These are phyloP conservation scores for Clavispora santaluciae DNA, from an alignment of 805 yeast species.

Conservation along the genomic window DNA sequence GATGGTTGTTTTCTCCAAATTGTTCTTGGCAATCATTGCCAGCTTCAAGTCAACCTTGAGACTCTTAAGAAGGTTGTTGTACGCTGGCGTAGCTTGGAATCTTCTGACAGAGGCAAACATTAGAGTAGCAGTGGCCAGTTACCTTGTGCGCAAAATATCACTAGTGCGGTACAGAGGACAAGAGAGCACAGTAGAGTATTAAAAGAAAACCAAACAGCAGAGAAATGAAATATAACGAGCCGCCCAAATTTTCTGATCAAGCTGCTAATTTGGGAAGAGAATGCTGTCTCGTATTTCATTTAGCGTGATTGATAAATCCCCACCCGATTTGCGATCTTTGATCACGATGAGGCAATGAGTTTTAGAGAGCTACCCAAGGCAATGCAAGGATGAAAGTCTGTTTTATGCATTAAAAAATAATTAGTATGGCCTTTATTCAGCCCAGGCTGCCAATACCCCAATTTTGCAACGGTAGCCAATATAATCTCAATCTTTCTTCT, in stretches of 20 bases:
- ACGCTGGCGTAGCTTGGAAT: slow-evolving; percentile 31
- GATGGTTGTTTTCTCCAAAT: slow-evolving; percentile 36
- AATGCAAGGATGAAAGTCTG: too few relatives aligned
- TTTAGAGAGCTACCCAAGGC: too few relatives aligned
- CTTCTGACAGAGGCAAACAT: slow-evolving; percentile 21
- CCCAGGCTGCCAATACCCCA: neutral
- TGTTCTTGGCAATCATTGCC: slow-evolving; percentile 22
- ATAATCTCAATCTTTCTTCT: slow-evolving; percentile 13
- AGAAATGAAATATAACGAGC: too few relatives aligned
- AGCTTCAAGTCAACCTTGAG: slow-evolving; percentile 20
- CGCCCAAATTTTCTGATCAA: too few relatives aligned
- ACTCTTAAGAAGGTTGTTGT: slow-evolving; percentile 19
- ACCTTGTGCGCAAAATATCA: neutral
- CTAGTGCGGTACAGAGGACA: neutral
- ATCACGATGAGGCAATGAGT: too few relatives aligned
- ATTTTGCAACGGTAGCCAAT: too few relatives aligned
- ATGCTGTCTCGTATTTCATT: too few relatives aligned
- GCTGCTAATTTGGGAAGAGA: too few relatives aligned
- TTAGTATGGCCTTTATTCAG: too few relatives aligned
- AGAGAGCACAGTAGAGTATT: neutral
- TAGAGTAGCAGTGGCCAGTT: neutral
- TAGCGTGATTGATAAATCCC: too few relatives aligned
- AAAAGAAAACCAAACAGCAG: neutral
- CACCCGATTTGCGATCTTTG: too few relatives aligned
- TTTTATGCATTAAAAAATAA: too few relatives aligned